Base-by-base conservation (phyloP, 768 basidiomycete genomes). In the Panus rudis region DNA sequence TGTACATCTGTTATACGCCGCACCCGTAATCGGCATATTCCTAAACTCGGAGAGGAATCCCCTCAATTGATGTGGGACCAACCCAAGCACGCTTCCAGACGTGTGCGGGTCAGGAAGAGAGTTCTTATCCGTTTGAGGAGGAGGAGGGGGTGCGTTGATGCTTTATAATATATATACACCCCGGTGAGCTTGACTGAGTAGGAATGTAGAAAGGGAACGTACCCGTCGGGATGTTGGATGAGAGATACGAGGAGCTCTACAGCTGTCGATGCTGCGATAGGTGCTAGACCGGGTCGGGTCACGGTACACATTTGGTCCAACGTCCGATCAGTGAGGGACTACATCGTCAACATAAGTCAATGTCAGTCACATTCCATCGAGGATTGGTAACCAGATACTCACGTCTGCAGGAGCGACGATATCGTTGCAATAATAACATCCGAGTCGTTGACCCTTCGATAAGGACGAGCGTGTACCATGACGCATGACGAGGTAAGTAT, bases 241-340 rank as follows among this genome's bases (percentile, higher is more conserved):
- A 96, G 64, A 0, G 91, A 88, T 2, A 89, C 81, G 19, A 98
- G 75, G 7, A 99, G 70, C 60, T 99, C 96, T 1, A 97, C 94
- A 0, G 92, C 92, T 0, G 85, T 87, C 1, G 93, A 84, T 2
- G 87, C 79, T 0, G 96, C 96, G 40, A 97, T 91, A 0, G 91
- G 79, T 0, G 94, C 96, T 2, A 98, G 72, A 0, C 94, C 94
- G 0, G 96, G 96, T 17, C 96, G 71, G 0, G 94, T 97, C 23
- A 99, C 96, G 1, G 96, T 98, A 59, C 96, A 99, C 94, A 97
- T 97, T 61, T 98, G 94, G 61, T 98, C 96, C 12, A 98, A 75
- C 3, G 93, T 94, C 31, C 92, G 76, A 59, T 98, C 94, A 1
- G 87, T 85, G 32, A 86, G 63, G 2, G 78, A 79, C 81, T 75